These are phyloP conservation scores for Pezicula neosporulosa DNA, from an alignment of 2,329 filamentous ascomycete species.

Conservation along the genomic window DNA sequence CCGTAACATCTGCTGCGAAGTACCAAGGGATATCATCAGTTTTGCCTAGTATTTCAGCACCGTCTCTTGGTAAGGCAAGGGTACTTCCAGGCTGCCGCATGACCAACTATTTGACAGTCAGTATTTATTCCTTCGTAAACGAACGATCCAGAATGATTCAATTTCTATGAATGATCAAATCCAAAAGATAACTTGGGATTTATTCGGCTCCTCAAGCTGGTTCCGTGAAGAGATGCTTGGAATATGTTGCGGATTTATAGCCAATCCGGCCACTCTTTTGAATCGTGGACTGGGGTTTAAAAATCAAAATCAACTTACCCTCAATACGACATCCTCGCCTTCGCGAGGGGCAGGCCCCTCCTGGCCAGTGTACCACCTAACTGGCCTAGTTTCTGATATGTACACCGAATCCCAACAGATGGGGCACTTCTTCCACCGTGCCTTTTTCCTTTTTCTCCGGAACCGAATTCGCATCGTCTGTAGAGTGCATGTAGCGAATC, in stretches of 20 bases:
- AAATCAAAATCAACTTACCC: conserved; percentile 29
- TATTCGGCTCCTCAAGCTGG: too few relatives aligned
- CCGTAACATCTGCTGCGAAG: conserved; percentile 87
- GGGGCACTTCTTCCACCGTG: conserved; percentile 90
- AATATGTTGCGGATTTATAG: too few relatives aligned
- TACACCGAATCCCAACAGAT: conserved; percentile 95
- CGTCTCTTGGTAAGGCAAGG: conserved; percentile 80
- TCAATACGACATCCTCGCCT: conserved; percentile 84
- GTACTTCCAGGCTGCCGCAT: conserved; percentile 78
- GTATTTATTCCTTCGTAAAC: too few relatives aligned
- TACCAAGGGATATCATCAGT: conserved; percentile 89
- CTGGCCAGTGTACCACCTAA: conserved; percentile 87
- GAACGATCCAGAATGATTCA: too few relatives aligned
- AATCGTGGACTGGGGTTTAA: too few relatives aligned
- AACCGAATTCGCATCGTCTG: conserved; percentile 57
- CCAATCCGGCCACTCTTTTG: too few relatives aligned
- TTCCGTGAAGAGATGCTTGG: too few relatives aligned
- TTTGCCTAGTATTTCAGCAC: conserved; percentile 62
- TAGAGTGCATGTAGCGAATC: conserved; percentile 92
- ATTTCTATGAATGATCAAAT: too few relatives aligned
- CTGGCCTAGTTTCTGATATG: conserved; percentile 82
- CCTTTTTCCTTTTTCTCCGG: conserved; percentile 69
- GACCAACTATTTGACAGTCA: conserved; percentile 49
- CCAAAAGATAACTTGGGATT: too few relatives aligned
- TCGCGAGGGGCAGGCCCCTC: conserved; percentile 77